Evolutionary conservation across 139 green algal genomes (phyloP), one percentile per base, ranked within the genome.

Genomic region (Zygnema circumcarinatum): DNA sequence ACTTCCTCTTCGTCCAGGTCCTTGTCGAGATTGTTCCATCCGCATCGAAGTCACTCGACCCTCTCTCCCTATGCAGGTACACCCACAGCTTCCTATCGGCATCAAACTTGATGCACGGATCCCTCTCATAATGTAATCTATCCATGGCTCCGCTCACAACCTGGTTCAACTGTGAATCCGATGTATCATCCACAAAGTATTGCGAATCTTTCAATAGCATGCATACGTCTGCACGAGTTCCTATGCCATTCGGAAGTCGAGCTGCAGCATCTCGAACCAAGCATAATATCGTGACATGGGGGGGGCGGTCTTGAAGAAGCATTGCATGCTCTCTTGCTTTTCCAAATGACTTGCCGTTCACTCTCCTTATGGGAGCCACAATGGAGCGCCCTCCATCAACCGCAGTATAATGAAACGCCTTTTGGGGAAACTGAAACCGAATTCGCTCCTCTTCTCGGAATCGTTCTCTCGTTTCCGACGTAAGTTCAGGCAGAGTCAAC

Each of bases 101-200:
- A 1, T 83, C 67, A 33, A 78, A 90, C 56, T 40, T 73, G 3
- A 90, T 47, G 41, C 86, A 90, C 67, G 86, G 79, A 38, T 90
- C 86, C 16, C 53, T 31, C 86, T 90, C 86, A 79, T 90, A 90
- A 79, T 90, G 86, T 36, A 90, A 40, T 0, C 86, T 72, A 69
- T 90, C 86, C 79, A 90, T 74, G n/a, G 79, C 86, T 35, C 86
- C 86, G 38, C 79, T 89, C 53, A 90, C 86, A 22, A 88, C 56
- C 75, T 87, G 84, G 36, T 79, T 79, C 29, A 89, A 2, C 85
- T 87, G 78, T 11, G 31, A 32, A 21, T 89, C 86, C 2, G 54
- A 25, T 22, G 40, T 47, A 25, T 85, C 80, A 0, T 35, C 79
- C 20, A 89, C 62, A 21, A 90, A 32, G 2, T 85, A 90, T 69